Evolutionary conservation across 352 stramenopile species (phyloP).

Genomic region (Phytophthora fragariaefolia): DNA sequence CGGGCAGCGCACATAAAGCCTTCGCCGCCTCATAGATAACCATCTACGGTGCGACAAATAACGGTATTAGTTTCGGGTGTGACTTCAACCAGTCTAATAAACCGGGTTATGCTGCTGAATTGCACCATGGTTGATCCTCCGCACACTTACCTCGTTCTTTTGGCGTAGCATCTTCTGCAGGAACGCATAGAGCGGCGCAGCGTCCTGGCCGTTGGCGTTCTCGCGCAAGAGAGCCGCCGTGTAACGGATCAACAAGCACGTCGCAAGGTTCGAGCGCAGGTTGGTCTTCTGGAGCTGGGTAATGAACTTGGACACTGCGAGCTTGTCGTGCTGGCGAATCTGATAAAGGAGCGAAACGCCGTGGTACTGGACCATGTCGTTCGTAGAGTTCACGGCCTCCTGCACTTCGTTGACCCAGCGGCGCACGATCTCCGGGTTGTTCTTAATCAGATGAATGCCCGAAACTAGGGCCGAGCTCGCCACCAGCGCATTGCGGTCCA

Average conservation of each 20-base stretch:
- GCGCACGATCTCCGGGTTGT: conserved; percentile 92
- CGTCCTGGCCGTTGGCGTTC: conserved; percentile 83
- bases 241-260: conserved; percentile 98
- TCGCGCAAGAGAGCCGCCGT: conserved; percentile 92
- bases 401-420: conserved; percentile 98
- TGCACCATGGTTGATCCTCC: background rate
- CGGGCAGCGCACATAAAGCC: conserved; percentile 95
- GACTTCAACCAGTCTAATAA: conserved; percentile 6
- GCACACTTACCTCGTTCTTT: conserved; percentile 86
- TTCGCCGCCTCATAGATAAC: conserved; percentile 99
- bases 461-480: conserved; percentile 97
- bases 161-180: conserved; percentile 97
- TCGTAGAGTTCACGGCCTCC: conserved; percentile 94
- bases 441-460: conserved; percentile 95
- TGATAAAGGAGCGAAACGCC: conserved; percentile 98
- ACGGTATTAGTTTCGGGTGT: conserved; percentile 1
- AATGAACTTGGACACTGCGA: conserved; percentile 97
- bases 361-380: conserved; percentile 99
- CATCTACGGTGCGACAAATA: conserved; percentile 78
- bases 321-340: conserved; percentile 98
- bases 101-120: background rate
- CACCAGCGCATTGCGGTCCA: conserved; percentile 98
- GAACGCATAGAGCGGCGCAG: conserved; percentile 87
- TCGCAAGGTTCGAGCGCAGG: conserved; percentile 93
- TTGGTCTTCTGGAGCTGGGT: conserved; percentile 94